Evolutionary conservation across 805 yeast genomes (phyloP).

Genomic region (Metschnikowia aberdeeniae): DNA sequence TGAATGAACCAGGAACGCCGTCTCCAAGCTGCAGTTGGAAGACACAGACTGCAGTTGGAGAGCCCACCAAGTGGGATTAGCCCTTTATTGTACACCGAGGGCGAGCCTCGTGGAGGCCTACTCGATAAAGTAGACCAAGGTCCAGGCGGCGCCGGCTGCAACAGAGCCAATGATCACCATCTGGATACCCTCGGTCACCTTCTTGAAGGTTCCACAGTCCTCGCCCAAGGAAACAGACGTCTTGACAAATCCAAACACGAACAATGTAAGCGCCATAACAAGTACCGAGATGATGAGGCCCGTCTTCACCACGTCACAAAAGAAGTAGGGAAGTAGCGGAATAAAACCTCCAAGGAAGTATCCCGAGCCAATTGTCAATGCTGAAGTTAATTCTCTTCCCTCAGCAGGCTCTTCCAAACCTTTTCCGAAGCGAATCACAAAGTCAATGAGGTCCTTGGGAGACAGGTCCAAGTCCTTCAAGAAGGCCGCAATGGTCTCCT

Average conservation of each 20-base stretch:
- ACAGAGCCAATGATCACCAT: slow-evolving; percentile 95
- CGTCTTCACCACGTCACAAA: slow-evolving; percentile 65
- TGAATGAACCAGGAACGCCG: too few species aligned
- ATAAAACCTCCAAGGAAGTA: slow-evolving; percentile 91
- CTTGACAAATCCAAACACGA: slow-evolving; percentile 81
- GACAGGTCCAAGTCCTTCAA: slow-evolving; percentile 72
- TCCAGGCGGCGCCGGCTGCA: slow-evolving; percentile 98
- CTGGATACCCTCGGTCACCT: slow-evolving; percentile 75
- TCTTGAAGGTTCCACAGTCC: slow-evolving; percentile 57
- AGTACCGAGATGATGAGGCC: slow-evolving; percentile 74
- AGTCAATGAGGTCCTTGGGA: slow-evolving; percentile 78
- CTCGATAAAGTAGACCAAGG: slow-evolving; percentile 75
- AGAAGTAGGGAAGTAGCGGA: slow-evolving; percentile 89
- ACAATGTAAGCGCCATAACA: slow-evolving; percentile 81
- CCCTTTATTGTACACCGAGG: slow-evolving; percentile 4
- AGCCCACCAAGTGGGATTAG: too few species aligned
- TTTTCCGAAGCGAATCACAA: slow-evolving; percentile 80
- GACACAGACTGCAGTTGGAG: too few species aligned
- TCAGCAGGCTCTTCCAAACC: slow-evolving; percentile 96
- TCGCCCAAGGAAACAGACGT: slow-evolving; percentile 82
- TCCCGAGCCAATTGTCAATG: slow-evolving; percentile 83
- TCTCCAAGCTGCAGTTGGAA: too few species aligned
- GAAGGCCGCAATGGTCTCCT: slow-evolving; percentile 68
- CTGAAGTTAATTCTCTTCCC: slow-evolving; percentile 83
- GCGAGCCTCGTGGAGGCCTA: slow-evolving; percentile 1